Evolutionary conservation across 2,329 filamentous ascomycete species (phyloP), one percentile per base, ranked within the genome.

Genomic region (Parascedosporium putredinis): DNA sequence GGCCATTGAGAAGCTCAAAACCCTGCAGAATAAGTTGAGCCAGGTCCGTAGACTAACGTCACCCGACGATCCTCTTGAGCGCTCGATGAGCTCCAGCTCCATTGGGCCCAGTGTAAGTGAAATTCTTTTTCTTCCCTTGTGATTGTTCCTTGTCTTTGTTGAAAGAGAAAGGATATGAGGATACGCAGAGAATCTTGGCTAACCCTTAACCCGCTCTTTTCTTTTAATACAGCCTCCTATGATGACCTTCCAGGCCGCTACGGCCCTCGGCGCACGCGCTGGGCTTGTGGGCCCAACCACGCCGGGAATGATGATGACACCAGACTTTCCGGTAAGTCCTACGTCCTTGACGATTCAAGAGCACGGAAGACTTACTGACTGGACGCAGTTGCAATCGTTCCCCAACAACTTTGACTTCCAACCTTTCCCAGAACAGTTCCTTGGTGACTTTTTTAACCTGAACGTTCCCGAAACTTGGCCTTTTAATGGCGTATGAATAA

Each of bases 1-100:
- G 4, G 76, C 76, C 3, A 76, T 77, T 1, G 76, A 81, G 62
- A 66, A 76, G 16, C 81, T 81, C 56, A 72, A 81, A 55, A 72
- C 71, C 51, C 63, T 81, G 25, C 76, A 81, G 60, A 77, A 76
- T 57, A 74, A 73, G 56, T 67, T 81, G 48, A 74, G 75, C 51
- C 76, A 79, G 58, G 73, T 43, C 24, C 47, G 77, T 20, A 65
- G 68, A 8, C 64, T 69, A 1, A 62, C 64, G 24, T 59, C 65
- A 5, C 62, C 64, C 5, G 64, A 58, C 18, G 55, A 59, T 27
- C 45, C 55, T 42, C 55, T 61, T 25, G 54, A 52, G 34, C 53
- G 59, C 20, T 51, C 58, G 27, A 54, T 62, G 47, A 53, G 56
- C 50, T 49, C 55, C 40, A 45, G 52, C 14, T 44, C 53, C 24